These are phyloP conservation scores for Hysterium pulicare DNA, from an alignment of 2,329 filamentous ascomycete genomes.

Conservation along the genomic window DNA sequence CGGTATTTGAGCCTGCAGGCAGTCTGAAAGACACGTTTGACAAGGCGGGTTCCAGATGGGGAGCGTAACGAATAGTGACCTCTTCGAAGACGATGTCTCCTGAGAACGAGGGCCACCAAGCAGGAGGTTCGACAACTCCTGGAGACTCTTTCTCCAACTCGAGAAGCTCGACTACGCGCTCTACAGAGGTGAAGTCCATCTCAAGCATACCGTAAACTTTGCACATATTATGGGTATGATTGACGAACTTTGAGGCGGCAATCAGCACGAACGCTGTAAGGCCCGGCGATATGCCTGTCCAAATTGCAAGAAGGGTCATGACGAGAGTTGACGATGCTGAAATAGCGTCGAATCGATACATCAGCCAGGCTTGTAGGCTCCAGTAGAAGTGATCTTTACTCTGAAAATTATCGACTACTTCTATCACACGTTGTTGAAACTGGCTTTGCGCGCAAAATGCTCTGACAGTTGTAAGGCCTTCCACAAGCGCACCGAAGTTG, in stretches of 20 bases:
- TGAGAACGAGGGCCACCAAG: constrained; percentile 69
- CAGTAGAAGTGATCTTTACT: constrained; percentile 97
- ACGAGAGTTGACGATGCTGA: constrained; percentile 71
- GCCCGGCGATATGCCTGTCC: constrained; percentile 70
- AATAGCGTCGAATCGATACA: constrained; percentile 70
- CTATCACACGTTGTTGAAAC: constrained; percentile 77
- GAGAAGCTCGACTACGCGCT: constrained; percentile 78
- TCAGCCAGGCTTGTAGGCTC: constrained; percentile 79
- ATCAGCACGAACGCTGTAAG: constrained; percentile 81
- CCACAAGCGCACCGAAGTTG: constrained; percentile 84
- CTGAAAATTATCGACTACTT: constrained; percentile 82
- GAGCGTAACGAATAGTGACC: constrained; percentile 76
- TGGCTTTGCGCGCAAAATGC: constrained; percentile 75
- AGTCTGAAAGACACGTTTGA: constrained; percentile 68
- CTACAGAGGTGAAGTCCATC: constrained; percentile 88
- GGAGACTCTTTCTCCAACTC: constrained; percentile 71
- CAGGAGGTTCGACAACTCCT: constrained; percentile 66
- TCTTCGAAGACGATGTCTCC: constrained; percentile 73
- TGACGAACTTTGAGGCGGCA: constrained; percentile 63
- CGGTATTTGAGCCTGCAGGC: constrained; percentile 72
- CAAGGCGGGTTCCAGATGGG: constrained; percentile 71
- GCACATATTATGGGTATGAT: constrained; percentile 70
- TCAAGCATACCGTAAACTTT: constrained; percentile 79
- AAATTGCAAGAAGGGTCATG: constrained; percentile 71
- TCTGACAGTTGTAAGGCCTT: constrained; percentile 81